Conservation (phyloP, 306 rosid genomes). For the Quillaja saponaria region DNA sequence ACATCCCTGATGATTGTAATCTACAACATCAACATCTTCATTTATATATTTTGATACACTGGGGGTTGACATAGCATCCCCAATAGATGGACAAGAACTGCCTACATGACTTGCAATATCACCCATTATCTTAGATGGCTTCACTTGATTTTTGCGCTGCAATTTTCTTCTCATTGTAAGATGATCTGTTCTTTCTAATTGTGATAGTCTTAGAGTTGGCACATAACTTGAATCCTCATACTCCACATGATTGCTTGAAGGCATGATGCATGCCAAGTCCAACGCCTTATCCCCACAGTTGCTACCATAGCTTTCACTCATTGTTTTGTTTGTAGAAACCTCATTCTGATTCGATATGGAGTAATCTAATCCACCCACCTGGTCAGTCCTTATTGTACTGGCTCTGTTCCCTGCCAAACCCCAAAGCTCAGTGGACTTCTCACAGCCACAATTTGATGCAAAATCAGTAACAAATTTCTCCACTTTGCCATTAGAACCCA, state of each 20-base stretch:
- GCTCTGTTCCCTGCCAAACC: slow-evolving; percentile 24
- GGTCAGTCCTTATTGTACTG: slow-evolving; percentile 21
- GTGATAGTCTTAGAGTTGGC: slow-evolving; percentile 26
- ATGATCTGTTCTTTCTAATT: slow-evolving; percentile 42
- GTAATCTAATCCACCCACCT: slow-evolving; percentile 33
- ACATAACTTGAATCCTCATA: slow-evolving; percentile 40
- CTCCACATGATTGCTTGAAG: slow-evolving; percentile 39
- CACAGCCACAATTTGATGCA: slow-evolving; percentile 32
- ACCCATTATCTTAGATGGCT: slow-evolving; percentile 35
- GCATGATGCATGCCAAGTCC: slow-evolving; percentile 35
- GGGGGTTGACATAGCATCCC: slow-evolving; percentile 40
- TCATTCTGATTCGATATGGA: slow-evolving; percentile 25
- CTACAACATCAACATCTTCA: slow-evolving; percentile 46
- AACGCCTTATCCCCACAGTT: slow-evolving; percentile 44
- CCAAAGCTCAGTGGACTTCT: slow-evolving; percentile 32
- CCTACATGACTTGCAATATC: slow-evolving; percentile 35
- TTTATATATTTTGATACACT: slow-evolving; percentile 26
- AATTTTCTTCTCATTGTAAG: slow-evolving; percentile 27
- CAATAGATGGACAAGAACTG: slow-evolving; percentile 54
- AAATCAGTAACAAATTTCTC: slow-evolving; percentile 39
- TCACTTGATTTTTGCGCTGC: slow-evolving; percentile 31
- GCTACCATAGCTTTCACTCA: slow-evolving; percentile 45
- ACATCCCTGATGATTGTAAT: slow-evolving; percentile 49
- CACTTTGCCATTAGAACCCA: slow-evolving; percentile 28
- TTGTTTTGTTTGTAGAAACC: slow-evolving; percentile 32